A percentile compares a stretch with the other conserved stretches of the same genome.
Conservation (phyloP, 352 stramenopile species). For the Globisporangium parvum region DNA sequence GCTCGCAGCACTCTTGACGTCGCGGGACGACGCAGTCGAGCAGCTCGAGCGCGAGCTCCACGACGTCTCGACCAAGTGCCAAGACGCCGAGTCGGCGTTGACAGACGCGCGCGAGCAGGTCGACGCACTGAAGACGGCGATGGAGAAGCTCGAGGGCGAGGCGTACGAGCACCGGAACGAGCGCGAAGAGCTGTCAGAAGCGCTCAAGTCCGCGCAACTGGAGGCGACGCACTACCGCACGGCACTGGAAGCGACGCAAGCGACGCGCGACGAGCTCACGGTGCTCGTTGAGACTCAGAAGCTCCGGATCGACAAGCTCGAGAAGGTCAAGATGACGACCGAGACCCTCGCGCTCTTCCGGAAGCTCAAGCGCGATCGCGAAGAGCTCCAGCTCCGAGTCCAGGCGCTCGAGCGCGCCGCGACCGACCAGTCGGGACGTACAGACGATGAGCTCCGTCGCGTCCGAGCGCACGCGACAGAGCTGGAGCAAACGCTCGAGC, state of each 20-base stretch:
- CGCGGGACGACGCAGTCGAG: conserved; percentile 19
- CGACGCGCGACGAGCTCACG: conserved; percentile 36
- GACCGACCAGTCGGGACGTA: conserved; percentile 20
- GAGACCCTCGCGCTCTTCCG: conserved; percentile 65
- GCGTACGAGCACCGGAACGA: conserved; percentile 38
- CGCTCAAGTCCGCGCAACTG: conserved; percentile 47
- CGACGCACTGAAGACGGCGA: conserved; percentile 26
- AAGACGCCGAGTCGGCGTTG: conserved; percentile 17
- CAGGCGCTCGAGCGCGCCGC: conserved; percentile 18
- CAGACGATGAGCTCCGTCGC: conserved; percentile 35
- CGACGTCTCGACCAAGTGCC: conserved; percentile 23
- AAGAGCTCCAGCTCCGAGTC: conserved; percentile 41
- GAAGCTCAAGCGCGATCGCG: conserved; percentile 54
- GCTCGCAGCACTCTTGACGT: conserved; percentile 24
- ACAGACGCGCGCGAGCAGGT: conserved; percentile 17
- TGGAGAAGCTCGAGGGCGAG: conserved; percentile 54
- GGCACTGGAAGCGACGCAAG: conserved; percentile 32
- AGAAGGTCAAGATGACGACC: conserved; percentile 81
- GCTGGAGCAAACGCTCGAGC: conserved; percentile 13
- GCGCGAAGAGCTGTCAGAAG: conserved; percentile 39
- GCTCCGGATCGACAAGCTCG: conserved; percentile 65
- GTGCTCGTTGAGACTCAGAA: conserved; percentile 46
- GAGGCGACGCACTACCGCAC: conserved; percentile 50
- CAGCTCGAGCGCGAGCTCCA: conserved; percentile 24
- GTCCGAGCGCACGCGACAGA: conserved; percentile 38